Base-by-base conservation (phyloP, 495 filamentous ascomycete genomes). In the Trichoderma virens region DNA sequence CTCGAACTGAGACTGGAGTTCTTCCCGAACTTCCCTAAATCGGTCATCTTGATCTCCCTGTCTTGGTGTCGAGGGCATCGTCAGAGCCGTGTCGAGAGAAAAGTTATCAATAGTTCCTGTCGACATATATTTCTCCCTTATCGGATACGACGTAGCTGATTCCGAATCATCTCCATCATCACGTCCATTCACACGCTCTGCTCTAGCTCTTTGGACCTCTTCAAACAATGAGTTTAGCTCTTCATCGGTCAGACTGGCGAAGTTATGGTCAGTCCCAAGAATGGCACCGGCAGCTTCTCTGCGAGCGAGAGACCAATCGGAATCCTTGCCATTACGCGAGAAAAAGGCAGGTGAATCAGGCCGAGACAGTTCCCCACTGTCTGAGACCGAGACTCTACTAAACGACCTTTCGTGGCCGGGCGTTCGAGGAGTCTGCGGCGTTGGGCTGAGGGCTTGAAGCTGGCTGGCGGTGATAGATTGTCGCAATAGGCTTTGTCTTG, bases 81-180 rank as follows among this genome's bases (percentile, higher is more conserved):
- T 99, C 45, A 98, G 82, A 2, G 87, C 87, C 4, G 95, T 99
- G 69, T 99, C 94, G 27, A 98, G 81, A 16, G 95, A 98, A 70
- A 98, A 94, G 73, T 96, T 96, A 72, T 99, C 94, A 43, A 97
- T 81, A 3, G 95, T 99, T 16, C 92, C 92, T 71, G 89, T 94
- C 4, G 92, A 97, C 81, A 95, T 87, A 74, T 98, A 97, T 70
- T 99, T 99, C 65, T 99, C 94, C 54, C 94, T 83, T 32, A 93
- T 80, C 5, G 90, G 89, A 73, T 92, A 96, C 9, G 92, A 96
- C 34, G 88, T 89, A 27, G 91, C 85, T 0, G 93, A 97, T 68
- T 97, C 94, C 62, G 86, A 83, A 72, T 97, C 94, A 62, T 97
- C 91, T 59, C 97, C 91, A 39, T 85, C 82, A 31, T 94, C 91